Base-by-base conservation (phyloP, 495 filamentous ascomycete genomes). In the Melanomma pulvis-pyrius region DNA sequence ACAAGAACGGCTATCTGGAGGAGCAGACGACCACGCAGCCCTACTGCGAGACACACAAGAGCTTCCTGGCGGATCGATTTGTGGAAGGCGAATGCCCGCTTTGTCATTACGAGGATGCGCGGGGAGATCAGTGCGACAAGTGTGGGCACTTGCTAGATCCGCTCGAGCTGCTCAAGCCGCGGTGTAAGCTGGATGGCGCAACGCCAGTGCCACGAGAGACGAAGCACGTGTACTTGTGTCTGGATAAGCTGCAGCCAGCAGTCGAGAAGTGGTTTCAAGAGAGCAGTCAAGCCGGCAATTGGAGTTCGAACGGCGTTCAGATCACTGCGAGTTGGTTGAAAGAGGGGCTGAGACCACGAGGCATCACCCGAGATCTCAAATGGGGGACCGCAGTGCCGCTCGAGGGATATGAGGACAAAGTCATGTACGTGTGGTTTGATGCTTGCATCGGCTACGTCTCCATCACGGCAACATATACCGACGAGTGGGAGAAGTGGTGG, bases 381-480 rank as follows among this genome's bases (percentile, higher is more conserved):
- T 97, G 92, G 92, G 92, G 92, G 71, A 90, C 88, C 15, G 83
- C 87, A 9, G 83, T 92, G 15, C 68, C 68, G 15, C 53, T 67
- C 7, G 76, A 77, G 17, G 85, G 82, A 11, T 93, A 87, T 51
- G 87, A 88, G 61, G 82, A 89, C 61, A 96, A 96, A 81, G 92
- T 96, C 63, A 83, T 98, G 65, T 98, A 98, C 70, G 92, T 96
- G 41, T 98, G 94, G 94, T 98, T 98, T 71, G 94, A 98, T 76
- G 94, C 94, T 39, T 96, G 92, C 76, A 96, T 97, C 65, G 94
- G 94, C 11, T 98, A 98, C 74, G 86, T 91, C 5, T 96, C 92
- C 0, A 98, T 98, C 68, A 98, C 94, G 7, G 92, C 91, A 59
- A 92, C 88, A 68, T 97, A 94, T 76, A 97, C 92, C 5, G 82